A percentile compares a stretch with the other conserved stretches of the same genome.
Conservation (phyloP, 2,329 filamentous ascomycete genomes). For the Sclerotiophoma versabilis region DNA sequence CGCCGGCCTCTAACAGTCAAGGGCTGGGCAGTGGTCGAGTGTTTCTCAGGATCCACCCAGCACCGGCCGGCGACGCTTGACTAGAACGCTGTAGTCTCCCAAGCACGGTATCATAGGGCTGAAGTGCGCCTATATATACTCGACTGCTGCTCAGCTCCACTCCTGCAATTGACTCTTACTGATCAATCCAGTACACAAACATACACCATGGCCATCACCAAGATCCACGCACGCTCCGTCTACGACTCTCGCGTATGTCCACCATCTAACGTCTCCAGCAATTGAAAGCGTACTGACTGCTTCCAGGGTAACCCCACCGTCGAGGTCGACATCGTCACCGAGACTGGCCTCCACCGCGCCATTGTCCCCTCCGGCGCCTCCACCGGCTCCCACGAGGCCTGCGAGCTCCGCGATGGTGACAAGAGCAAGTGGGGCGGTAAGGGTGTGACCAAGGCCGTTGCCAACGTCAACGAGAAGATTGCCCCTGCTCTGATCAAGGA, state of each 20-base stretch:
- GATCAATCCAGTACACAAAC: slow-evolving; percentile 23
- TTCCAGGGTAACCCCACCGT: slow-evolving; percentile 88
- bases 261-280: neutral
- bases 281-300: slow-evolving; percentile 19
- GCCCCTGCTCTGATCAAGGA: slow-evolving; percentile 63
- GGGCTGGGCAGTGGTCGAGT: slow-evolving; percentile 31
- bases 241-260: slow-evolving; percentile 80
- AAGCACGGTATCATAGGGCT: slow-evolving; percentile 24
- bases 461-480: slow-evolving; percentile 63
- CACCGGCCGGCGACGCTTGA: slow-evolving; percentile 17
- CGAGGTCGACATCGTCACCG: slow-evolving; percentile 96
- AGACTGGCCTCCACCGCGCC: slow-evolving; percentile 94
- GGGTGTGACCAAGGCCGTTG: slow-evolving; percentile 63
- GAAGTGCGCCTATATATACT: slow-evolving; percentile 32
- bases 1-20: slow-evolving; percentile 28
- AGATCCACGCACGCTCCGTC: slow-evolving; percentile 75
- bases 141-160: slow-evolving; percentile 18
- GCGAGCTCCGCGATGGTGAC: slow-evolving; percentile 62
- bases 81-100: slow-evolving; percentile 9
- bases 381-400: slow-evolving; percentile 67
- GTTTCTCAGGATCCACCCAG: slow-evolving; percentile 27
- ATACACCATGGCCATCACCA: slow-evolving; percentile 74
- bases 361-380: slow-evolving; percentile 97
- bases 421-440: slow-evolving; percentile 62
- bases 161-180: slow-evolving; percentile 35